A percentile compares a stretch with the other conserved stretches of the same genome.
Conservation (phyloP, 2,329 filamentous ascomycete genomes). For the Calonectria pseudoturangicola region DNA sequence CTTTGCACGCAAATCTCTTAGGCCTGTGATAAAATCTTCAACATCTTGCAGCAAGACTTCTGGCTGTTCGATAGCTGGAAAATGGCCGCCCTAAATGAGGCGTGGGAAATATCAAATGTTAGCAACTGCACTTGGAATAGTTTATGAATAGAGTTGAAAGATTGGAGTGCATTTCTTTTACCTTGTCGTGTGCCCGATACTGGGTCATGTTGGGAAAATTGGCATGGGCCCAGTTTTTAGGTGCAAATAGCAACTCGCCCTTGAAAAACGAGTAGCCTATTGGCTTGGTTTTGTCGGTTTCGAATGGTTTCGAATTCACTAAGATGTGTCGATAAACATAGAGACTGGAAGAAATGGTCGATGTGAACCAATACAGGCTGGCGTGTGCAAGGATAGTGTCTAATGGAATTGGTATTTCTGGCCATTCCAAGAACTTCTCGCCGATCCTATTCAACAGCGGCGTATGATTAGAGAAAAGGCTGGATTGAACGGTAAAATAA, state of each 20-base stretch:
- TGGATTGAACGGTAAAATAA: neutral
- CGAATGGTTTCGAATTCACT: neutral
- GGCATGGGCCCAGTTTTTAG: neutral
- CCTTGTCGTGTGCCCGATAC: neutral
- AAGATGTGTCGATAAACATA: neutral
- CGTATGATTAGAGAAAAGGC: neutral
- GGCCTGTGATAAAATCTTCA: neutral
- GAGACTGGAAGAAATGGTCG: neutral
- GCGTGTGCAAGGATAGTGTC: neutral
- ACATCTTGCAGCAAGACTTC: neutral
- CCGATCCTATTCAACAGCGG: neutral
- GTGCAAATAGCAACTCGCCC: neutral
- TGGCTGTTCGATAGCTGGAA: neutral
- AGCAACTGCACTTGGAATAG: neutral
- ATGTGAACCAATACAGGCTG: neutral
- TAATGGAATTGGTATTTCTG: neutral
- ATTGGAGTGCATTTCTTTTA: neutral
- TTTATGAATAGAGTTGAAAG: neutral
- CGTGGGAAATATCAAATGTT: neutral
- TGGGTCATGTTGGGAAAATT: neutral
- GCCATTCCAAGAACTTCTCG: slow-evolving; percentile 7
- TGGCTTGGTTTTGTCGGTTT: neutral
- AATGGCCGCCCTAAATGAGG: neutral
- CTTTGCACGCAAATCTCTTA: neutral
- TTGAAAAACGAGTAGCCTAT: neutral